Conservation (phyloP, 2,329 filamentous ascomycete species). For the Penicillium expansum region DNA sequence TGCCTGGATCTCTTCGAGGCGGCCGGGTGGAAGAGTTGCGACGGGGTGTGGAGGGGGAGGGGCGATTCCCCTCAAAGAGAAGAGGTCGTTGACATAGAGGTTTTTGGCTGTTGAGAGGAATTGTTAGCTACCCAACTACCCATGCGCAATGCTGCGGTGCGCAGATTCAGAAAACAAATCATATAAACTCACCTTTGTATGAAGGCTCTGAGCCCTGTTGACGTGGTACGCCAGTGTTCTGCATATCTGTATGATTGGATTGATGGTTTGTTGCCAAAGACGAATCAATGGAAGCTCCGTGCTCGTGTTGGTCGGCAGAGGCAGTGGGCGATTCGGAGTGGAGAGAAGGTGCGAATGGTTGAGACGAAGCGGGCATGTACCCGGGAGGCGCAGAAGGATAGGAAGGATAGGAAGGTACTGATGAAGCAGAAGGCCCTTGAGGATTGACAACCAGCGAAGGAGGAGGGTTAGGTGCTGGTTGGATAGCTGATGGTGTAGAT, state of each 20-base stretch:
- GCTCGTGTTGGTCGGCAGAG: conserved; percentile 54
- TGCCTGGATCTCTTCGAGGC: conserved; percentile 65
- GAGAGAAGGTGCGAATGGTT: conserved; percentile 40
- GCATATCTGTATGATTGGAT: conserved; percentile 35
- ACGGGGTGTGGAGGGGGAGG: conserved; percentile 55
- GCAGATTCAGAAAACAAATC: not conserved
- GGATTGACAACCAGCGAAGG: conserved; percentile 42
- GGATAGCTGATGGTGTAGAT: conserved; percentile 65
- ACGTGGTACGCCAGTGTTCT: conserved; percentile 30
- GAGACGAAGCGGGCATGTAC: conserved; percentile 40
- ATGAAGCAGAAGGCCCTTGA: conserved; percentile 33
- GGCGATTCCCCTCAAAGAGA: conserved; percentile 60
- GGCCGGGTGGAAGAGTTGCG: conserved; percentile 45
- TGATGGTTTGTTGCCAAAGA: conserved; percentile 54
- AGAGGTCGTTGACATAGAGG: conserved; percentile 72
- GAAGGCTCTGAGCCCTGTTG: conserved; percentile 20
- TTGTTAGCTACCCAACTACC: conserved; percentile 47
- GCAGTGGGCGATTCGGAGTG: conserved; percentile 39
- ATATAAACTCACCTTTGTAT: conserved; percentile 21
- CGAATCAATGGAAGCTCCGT: conserved; percentile 63
- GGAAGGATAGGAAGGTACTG: conserved; percentile 33
- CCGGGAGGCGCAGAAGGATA: conserved; percentile 41
- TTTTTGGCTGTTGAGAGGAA: conserved; percentile 53
- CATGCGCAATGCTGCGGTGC: not conserved
- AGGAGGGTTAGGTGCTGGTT: conserved; percentile 52